Base-by-base conservation (phyloP, 2,329 filamentous ascomycete species). In the Cladobotryum mycophilum region DNA sequence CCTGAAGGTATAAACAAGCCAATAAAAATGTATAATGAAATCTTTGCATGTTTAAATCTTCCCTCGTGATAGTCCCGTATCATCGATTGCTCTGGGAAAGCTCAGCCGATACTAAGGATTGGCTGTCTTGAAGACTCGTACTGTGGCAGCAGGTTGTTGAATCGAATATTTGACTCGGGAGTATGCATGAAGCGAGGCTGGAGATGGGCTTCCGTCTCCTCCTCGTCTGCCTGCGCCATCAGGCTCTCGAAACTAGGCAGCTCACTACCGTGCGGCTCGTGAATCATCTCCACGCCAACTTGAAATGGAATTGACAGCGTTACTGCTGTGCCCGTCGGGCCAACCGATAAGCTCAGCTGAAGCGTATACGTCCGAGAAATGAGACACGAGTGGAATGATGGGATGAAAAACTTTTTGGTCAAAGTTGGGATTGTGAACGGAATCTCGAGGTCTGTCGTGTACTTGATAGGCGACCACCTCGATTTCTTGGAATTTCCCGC, bases 361-460 rank as follows among this genome's bases (percentile, higher is more conserved):
- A 82, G 60, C 4, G 74, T 70, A 62, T 82, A 82, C n/a, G 73
- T 72, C 22, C 79, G 74, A 7, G 76, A 77, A 36, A 72, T 67
- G 61, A 82, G 74, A 67, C 79, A 82, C 8, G 75, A 76, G 66
- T 81, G 76, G 60, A 82, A 82, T 5, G 76, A 77, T 0, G 79
- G 79, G 18, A 81, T 55, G 56, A 81, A 78, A 8, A 73, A 67
- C 61, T 74, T 78, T 59, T 70, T 74, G 63, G 71, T 74, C 25
- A 64, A 61, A 8, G 66, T 62, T 4, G 78, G 76, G 33, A 82
- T 61, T 14, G 64, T 60, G 52, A 82, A 66, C 1, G 78, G 77
- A 1, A 82, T 60, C 40, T 70, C 64, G 9, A 82, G 55, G 4
- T 63, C 63, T 1, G 76, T 62, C 1, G 67, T 65, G 59, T 79